These are phyloP conservation scores for Stephania yunnanensis DNA, from an alignment of 164 flowering plant genomes.

Conservation along the genomic window DNA sequence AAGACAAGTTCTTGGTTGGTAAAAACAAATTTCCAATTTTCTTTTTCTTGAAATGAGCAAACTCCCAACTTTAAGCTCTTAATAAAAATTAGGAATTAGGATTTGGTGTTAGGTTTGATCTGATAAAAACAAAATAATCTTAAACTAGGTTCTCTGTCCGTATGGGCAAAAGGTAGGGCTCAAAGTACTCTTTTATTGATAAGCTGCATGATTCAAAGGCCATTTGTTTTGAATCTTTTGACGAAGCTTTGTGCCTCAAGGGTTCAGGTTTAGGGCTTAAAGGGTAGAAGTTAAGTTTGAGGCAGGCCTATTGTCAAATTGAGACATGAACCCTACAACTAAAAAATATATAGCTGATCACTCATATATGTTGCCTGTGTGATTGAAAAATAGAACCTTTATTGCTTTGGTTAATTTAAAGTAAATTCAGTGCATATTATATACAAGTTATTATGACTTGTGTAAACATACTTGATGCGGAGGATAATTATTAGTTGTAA, in stretches of 20 bases:
- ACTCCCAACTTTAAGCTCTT: no score
- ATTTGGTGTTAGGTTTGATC: background rate
- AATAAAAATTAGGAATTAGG: background rate
- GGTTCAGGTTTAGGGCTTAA: slow-evolving; percentile 2
- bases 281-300: slow-evolving; percentile 43
- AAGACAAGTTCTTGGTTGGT: background rate
- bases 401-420: background rate
- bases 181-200: slow-evolving; percentile 18
- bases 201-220: slow-evolving; percentile 4
- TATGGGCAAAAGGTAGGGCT: slow-evolving; percentile 42
- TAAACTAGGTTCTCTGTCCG: slow-evolving; percentile 33
- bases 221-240: slow-evolving; percentile 4
- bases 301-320: slow-evolving; percentile 23
- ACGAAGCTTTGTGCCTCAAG: background rate
- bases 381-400: background rate
- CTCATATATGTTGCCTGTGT: background rate
- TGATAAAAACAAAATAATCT: background rate
- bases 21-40: background rate
- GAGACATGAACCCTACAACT: slow-evolving; percentile 47
- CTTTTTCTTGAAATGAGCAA: no score
- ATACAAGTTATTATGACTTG: no score
- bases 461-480: no score
- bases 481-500: no score
- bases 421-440: background rate
- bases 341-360: background rate